Percentiles rank a stretch among this genome's conserved stretches.
Conservation (phyloP, 2,329 filamentous ascomycete genomes). For the Penicillium sp. region DNA sequence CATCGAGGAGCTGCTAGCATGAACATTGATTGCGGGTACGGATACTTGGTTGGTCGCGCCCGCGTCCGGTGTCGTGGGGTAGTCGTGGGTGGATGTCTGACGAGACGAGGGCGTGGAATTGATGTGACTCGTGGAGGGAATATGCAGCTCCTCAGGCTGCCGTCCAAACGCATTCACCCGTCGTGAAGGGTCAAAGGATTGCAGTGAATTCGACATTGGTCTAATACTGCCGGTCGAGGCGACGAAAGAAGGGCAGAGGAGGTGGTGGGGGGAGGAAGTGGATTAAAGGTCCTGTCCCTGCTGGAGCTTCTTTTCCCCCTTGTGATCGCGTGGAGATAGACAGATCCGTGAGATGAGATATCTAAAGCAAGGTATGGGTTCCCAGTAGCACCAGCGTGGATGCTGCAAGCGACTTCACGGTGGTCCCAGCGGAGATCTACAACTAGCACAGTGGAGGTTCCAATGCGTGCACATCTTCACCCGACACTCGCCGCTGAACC, state of each 20-base stretch:
- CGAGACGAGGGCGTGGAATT: slow-evolving; percentile 33
- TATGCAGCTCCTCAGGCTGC: slow-evolving; percentile 53
- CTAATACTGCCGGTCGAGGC: slow-evolving; percentile 12
- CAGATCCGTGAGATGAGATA: too few relatives aligned
- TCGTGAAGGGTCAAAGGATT: slow-evolving; percentile 47
- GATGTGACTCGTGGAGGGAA: slow-evolving; percentile 39
- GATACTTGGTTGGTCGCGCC: slow-evolving; percentile 42
- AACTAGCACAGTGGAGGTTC: too few relatives aligned
- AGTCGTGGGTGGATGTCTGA: slow-evolving; percentile 42
- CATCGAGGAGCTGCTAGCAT: slow-evolving; percentile 46
- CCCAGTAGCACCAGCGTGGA: too few relatives aligned
- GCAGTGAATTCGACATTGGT: slow-evolving; percentile 41
- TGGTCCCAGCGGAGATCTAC: too few relatives aligned
- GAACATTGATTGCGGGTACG: slow-evolving; percentile 54
- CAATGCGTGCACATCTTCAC: too few relatives aligned
- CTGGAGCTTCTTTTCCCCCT: too few relatives aligned
- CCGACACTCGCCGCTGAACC: too few relatives aligned
- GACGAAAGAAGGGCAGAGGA: slow-evolving; percentile 7
- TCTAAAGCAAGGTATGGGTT: too few relatives aligned
- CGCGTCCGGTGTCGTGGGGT: slow-evolving; percentile 42
- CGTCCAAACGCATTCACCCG: slow-evolving; percentile 44
- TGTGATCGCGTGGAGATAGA: too few relatives aligned
- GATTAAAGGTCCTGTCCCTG: too few relatives aligned
- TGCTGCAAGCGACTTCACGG: too few relatives aligned
- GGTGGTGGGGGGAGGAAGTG: slow-evolving; percentile 5